phyloP scores from a whole-genome alignment of 164 flowering plant species.

The Warburgia ugandensis region DNA sequence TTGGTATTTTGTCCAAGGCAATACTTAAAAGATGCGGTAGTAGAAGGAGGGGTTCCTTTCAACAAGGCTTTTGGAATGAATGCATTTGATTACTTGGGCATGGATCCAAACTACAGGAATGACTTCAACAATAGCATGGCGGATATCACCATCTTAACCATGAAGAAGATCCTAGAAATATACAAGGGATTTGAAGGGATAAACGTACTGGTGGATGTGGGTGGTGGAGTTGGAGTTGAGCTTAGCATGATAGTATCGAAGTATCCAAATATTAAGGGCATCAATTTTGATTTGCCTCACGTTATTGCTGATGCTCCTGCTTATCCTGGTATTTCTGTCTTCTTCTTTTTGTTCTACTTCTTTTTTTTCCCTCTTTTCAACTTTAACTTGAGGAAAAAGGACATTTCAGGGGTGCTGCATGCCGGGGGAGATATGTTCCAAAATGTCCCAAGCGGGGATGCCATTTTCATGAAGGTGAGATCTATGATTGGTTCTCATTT shows the following conservation, averaged over 20 bases:
- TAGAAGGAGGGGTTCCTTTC: not conserved
- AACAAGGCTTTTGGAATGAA: constrained; percentile 1
- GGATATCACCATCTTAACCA: not conserved
- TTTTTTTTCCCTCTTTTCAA: no score
- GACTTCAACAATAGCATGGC: not conserved
- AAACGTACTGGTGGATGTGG: constrained; percentile 7
- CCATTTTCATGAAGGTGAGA: constrained; percentile 39
- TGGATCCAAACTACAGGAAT: not conserved
- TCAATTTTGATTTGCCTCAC: constrained; percentile 26
- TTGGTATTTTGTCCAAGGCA: not conserved
- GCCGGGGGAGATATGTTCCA: constrained; percentile 87
- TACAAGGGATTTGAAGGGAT: constrained; percentile 10
- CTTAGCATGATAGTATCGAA: constrained; percentile 23
- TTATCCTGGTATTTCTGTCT: constrained; percentile 19
- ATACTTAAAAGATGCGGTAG: not conserved
- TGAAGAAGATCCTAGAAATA: not conserved
- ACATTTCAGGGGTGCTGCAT: constrained; percentile 66
- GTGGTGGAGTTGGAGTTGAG: constrained; percentile 13
- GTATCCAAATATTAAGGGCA: constrained; percentile 26
- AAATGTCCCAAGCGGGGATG: constrained; percentile 73
- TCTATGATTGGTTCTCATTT: no score
- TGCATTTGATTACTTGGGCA: not conserved
- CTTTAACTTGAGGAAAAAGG: no score
- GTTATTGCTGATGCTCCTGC: constrained; percentile 15
- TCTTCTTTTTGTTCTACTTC: no score